A percentile compares a stretch with the other conserved stretches of the same genome.
These are phyloP conservation scores for Capsella rubella DNA, from an alignment of 441 rosid species.

Conservation along the genomic window DNA sequence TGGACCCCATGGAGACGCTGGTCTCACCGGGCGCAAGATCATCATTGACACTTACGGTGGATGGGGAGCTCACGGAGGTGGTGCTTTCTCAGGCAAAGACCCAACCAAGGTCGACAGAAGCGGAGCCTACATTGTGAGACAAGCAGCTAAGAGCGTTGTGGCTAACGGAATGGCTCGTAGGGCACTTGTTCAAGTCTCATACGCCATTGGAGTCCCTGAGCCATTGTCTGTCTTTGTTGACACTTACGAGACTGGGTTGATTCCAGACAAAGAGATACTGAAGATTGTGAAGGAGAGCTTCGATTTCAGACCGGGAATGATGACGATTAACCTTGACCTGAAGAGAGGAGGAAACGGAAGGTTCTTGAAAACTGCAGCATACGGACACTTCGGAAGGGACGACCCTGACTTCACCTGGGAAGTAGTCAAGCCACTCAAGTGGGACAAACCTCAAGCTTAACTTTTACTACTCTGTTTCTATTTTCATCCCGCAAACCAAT, in stretches of 20 bases:
- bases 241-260: constrained; percentile 46
- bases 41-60: constrained; percentile 50
- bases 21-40: constrained; percentile 50
- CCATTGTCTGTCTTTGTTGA: constrained; percentile 54
- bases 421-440: constrained; percentile 50
- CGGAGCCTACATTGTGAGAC: constrained; percentile 51
- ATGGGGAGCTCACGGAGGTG: constrained; percentile 52
- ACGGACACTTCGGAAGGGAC: constrained; percentile 54
- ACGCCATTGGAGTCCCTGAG: constrained; percentile 55
- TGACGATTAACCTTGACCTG: constrained; percentile 49
- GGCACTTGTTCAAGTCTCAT: constrained; percentile 50
- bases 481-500: not conserved
- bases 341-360: constrained; percentile 51
- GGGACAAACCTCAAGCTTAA: constrained; percentile 46
- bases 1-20: constrained; percentile 51
- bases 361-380: constrained; percentile 53
- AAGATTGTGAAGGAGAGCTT: constrained; percentile 49
- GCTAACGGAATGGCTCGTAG: constrained; percentile 50
- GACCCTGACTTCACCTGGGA: constrained; percentile 55
- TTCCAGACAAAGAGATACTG: constrained; percentile 54
- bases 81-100: constrained; percentile 52
- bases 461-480: not conserved
- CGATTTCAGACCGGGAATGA: constrained; percentile 57
- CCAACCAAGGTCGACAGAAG: constrained; percentile 52
- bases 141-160: constrained; percentile 50